A percentile compares a stretch with the other conserved stretches of the same genome.
These are phyloP conservation scores for Mayamaea pseudoterrestris DNA, from an alignment of 108 stramenopile species.

Conservation along the genomic window DNA sequence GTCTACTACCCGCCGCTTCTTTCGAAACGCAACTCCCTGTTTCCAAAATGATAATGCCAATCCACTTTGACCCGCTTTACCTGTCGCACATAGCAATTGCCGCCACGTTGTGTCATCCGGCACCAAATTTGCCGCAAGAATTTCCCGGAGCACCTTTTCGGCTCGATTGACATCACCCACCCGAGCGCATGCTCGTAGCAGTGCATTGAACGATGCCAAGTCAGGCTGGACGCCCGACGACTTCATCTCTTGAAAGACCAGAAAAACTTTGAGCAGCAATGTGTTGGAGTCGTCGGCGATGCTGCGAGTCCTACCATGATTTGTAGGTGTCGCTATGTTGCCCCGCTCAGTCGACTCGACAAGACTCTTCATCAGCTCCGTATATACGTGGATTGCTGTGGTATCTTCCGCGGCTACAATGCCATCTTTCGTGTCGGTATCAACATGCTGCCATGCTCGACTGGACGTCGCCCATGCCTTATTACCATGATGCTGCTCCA, in stretches of 20 bases:
- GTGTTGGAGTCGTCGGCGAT: conserved; percentile 5
- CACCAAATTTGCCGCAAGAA: conserved; percentile 29
- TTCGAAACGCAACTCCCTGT: conserved; percentile 20
- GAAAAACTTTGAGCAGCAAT: conserved; percentile 46
- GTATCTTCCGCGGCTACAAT: conserved; percentile 8
- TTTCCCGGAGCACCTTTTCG: conserved; percentile 37
- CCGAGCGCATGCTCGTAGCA: conserved; percentile 62
- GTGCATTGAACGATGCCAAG: conserved; percentile 71
- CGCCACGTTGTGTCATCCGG: conserved; percentile 63
- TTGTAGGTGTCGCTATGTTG: not conserved
- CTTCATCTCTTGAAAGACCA: conserved; percentile 80
- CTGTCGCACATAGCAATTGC: conserved; percentile 48
- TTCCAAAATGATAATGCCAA: conserved; percentile 45
- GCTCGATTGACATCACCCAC: conserved; percentile 50
- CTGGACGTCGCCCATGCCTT: not conserved
- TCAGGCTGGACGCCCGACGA: conserved; percentile 53
- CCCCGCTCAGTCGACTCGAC: not conserved
- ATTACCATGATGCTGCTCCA: conserved; percentile 26
- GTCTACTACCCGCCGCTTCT: conserved; percentile 5
- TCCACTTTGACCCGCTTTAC: conserved; percentile 36
- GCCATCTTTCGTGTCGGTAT: not conserved
- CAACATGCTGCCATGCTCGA: not conserved
- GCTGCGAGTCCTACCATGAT: not conserved
- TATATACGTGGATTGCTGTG: conserved; percentile 64
- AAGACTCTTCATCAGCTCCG: conserved; percentile 54